Base-by-base conservation (phyloP, 495 filamentous ascomycete genomes). In the Thermochaetoides thermophila region DNA sequence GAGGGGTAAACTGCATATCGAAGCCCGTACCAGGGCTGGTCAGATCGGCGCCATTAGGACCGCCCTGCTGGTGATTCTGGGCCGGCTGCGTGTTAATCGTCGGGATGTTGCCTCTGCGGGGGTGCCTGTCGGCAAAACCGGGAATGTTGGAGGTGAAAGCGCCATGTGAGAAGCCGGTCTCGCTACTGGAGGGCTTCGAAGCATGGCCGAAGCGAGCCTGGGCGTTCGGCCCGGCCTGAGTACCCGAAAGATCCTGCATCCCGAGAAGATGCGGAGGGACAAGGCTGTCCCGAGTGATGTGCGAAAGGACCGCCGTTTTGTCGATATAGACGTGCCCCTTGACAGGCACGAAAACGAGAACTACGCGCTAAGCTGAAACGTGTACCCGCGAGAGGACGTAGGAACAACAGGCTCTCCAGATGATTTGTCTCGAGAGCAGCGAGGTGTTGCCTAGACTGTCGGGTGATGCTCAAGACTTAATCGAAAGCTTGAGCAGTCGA, bases 1-100 rank as follows among this genome's bases (percentile, higher is more conserved):
- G 68, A 29, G 91, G 86, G 27, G 89, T 94, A 57, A 94, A 95
- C 57, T 95, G 86, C 91, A 96, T 94, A 51, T 96, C 86, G 49
- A 81, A 93, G 20, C 70, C 84, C 24, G 82, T 84, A 33, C 82
- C 84, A 14, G 89, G 85, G 8, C 77, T 82, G 34, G 80, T 69
- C 74, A 95, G 75, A 31, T 87, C 87, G 45, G 69, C 72, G 27
- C 59, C 61, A 46, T 62, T 71, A 35, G 33, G 31, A 10, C 46
- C 48, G 11, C 20, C 35, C 25, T 47, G 49, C 38, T 53, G 55
- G 17, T 46, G 43, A 34, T 72, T 71, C 35, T 59, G 60, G 57
- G 56, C 59, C 47, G 63, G 65, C 45, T 63, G 68, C 8, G 89
- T 96, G 52, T 96, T 95, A 59, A 97, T 94, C 43, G 79, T 73